These are phyloP conservation scores for Pseudogymnoascus sp. DNA, from an alignment of 2,329 filamentous ascomycete species.

Conservation along the genomic window DNA sequence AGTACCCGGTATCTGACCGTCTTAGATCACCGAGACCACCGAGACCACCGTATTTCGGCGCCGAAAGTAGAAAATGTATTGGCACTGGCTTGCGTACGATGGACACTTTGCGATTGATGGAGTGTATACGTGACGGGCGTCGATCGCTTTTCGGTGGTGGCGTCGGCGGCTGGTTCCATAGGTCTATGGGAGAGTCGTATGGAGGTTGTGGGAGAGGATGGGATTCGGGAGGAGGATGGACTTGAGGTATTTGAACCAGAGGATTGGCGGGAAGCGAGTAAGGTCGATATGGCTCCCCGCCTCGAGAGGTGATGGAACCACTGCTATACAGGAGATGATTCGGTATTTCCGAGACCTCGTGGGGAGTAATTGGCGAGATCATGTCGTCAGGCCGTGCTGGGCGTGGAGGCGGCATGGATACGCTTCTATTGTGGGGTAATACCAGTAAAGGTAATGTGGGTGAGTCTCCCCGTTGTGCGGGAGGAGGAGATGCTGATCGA, in stretches of 20 bases:
- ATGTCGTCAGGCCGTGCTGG: background rate
- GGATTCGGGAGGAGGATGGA: background rate
- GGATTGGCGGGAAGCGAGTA: background rate
- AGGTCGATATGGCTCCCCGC: background rate
- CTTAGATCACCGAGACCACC: background rate
- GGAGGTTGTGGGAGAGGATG: background rate
- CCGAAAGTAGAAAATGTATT: background rate
- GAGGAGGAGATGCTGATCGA: background rate
- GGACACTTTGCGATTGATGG: background rate
- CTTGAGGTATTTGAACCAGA: background rate
- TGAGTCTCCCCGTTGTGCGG: background rate
- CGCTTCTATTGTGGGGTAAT: background rate
- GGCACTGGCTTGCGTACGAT: background rate
- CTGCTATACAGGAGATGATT: background rate
- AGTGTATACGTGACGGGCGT: background rate
- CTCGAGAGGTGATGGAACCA: background rate
- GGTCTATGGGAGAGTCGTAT: background rate
- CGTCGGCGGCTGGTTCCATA: background rate
- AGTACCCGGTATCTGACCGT: background rate
- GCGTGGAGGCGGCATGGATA: background rate
- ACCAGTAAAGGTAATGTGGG: background rate
- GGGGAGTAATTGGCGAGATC: background rate
- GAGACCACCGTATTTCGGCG: background rate
- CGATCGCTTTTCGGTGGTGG: background rate
- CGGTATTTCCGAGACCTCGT: background rate